Conservation (phyloP, 768 basidiomycete species). For the Clitopilus hobsonii region DNA sequence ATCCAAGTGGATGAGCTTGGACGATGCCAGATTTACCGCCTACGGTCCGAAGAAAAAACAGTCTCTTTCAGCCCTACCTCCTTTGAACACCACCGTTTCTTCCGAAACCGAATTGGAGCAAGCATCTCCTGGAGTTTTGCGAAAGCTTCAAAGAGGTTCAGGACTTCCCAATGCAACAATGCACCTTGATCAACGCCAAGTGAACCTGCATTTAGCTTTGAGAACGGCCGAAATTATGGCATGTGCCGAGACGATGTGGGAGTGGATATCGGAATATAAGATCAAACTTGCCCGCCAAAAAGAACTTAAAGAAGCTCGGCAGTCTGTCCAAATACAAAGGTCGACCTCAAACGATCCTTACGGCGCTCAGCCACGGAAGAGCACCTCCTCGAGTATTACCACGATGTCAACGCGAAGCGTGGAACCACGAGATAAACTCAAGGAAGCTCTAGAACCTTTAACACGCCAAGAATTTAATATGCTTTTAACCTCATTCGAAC, state of each 20-base stretch:
- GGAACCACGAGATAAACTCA: constrained; percentile 21
- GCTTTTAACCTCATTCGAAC: constrained; percentile 50
- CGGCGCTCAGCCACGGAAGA: not conserved
- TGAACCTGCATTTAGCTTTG: constrained; percentile 61
- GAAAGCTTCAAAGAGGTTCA: constrained; percentile 18
- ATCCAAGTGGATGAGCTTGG: not conserved
- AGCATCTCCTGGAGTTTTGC: not conserved
- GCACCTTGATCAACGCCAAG: constrained; percentile 49
- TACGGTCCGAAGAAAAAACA: not conserved
- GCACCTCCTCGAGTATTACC: not conserved
- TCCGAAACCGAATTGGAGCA: not conserved
- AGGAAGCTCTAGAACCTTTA: constrained; percentile 39
- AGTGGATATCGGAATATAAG: constrained; percentile 58
- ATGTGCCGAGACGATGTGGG: constrained; percentile 79
- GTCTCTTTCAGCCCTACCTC: not conserved
- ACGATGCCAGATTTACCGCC: not conserved
- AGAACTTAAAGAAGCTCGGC: not conserved
- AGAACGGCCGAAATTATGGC: constrained; percentile 62
- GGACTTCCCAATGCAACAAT: constrained; percentile 51
- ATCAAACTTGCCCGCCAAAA: constrained; percentile 9
- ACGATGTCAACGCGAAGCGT: constrained; percentile 2
- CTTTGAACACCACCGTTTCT: not conserved
- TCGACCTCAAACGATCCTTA: not conserved
- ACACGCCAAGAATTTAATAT: constrained; percentile 60
- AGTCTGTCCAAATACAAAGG: not conserved